These are phyloP conservation scores for Talaromyces sp. DNA, from an alignment of 2,329 filamentous ascomycete genomes.

Conservation along the genomic window DNA sequence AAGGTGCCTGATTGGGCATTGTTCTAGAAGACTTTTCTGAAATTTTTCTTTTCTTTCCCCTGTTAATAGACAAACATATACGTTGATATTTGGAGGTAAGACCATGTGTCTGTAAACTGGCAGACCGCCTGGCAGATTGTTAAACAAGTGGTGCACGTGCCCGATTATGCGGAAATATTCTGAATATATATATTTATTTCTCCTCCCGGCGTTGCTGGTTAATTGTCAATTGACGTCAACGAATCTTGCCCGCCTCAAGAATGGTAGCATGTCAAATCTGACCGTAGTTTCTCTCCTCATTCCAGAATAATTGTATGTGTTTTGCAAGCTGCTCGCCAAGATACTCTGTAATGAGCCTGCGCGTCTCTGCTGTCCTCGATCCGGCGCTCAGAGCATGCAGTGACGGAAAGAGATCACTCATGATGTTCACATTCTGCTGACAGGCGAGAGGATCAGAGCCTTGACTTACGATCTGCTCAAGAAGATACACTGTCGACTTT, in stretches of 20 bases:
- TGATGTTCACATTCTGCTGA: conserved; percentile 29
- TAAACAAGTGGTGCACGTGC: neutral
- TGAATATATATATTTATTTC: neutral
- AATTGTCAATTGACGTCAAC: too few relatives aligned
- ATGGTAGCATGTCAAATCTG: too few relatives aligned
- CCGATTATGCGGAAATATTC: too few relatives aligned
- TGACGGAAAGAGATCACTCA: conserved; percentile 32
- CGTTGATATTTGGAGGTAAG: neutral
- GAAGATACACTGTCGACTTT: conserved; percentile 22
- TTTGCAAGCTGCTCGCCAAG: conserved; percentile 30
- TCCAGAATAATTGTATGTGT: conserved; percentile 40
- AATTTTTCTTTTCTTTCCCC: neutral
- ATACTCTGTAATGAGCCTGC: conserved; percentile 29
- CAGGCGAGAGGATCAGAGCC: conserved; percentile 23
- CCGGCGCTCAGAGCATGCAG: conserved; percentile 22
- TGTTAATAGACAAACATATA: neutral
- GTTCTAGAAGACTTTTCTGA: conserved; percentile 4
- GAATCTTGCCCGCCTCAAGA: too few relatives aligned
- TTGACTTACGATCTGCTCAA: conserved; percentile 23
- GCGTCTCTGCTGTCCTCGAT: conserved; percentile 22
- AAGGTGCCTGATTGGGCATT: conserved; percentile 7
- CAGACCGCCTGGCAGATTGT: neutral
- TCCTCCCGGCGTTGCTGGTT: neutral
- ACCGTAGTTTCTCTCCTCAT: conserved; percentile 31
- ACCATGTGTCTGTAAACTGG: neutral